Evolutionary conservation across 306 rosid species (phyloP), one percentile per base, ranked within the genome.

Genomic region (Ormosia semicastrata): DNA sequence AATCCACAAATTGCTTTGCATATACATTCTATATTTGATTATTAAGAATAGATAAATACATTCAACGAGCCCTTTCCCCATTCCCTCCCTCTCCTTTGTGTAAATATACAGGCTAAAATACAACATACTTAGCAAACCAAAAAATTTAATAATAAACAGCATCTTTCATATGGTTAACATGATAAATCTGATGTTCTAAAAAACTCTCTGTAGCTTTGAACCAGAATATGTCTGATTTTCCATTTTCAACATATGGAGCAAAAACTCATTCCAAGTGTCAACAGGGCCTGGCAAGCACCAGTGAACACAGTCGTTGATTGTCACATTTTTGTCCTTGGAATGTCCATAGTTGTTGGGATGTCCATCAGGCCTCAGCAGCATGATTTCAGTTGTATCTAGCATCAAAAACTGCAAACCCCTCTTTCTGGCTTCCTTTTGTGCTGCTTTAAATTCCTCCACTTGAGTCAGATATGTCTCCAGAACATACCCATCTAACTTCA

Each of bases 231-330:
- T 64, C 52, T 85, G 78, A 46, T 14, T 74, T 70, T 71, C 86
- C 76, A 71, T 33, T 56, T 63, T 90, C 86, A 95, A 81, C 82
- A 83, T 79, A 86, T 89, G 60, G 60, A 91, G 70, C 74, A 96
- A 84, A 65, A 96, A 50, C 85, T 93, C 99, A 87, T 92, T 96
- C 99, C 99, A 96, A 2, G 97, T 89, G 68, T 96, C 99, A 85
- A 96, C 75, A 37, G 99, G 99, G 3, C 99, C 99, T 0, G 99
- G 99, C 87, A 91, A 50, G 54, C 99, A 96, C 99, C 99, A 96
- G 50, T 96, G 99, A 79, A 93, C 98, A 57, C 99, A 96, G 82
- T 96, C 99, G 5, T 95, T 95, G 0, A 81, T 0, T 2, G 86
- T 88, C 76, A 46, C 37, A 71, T 92, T 93, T 72, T 81, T 80